Evolutionary conservation across 257 asterid genomes (phyloP), one percentile per base, ranked within the genome.

Genomic region (Knoxia roxburghii): DNA sequence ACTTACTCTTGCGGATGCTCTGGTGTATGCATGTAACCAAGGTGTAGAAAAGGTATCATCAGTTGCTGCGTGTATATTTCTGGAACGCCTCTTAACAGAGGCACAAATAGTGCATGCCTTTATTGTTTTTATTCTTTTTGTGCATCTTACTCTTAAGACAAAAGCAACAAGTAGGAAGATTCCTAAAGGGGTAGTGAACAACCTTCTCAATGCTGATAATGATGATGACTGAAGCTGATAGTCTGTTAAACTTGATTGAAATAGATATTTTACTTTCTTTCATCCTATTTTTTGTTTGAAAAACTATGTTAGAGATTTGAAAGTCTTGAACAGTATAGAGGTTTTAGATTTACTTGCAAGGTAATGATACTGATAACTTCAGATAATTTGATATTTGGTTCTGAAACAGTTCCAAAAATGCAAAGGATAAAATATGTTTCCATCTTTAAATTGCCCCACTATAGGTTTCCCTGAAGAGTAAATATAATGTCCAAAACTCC

Each of bases 1-100:
- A 64, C 97, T 94, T 35, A 94, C 99, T 32, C 95, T 94, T 70
- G 99, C 99, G 7, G 97, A 94, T 79, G 97, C 99, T 58, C 80
- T 94, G 82, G 85, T 94, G 29, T 94, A 94, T 75, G 93, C 97
- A 72, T 88, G 99, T 76, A 88, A 88, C 79, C 97, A 90, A 86
- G 97, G 99, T 41, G 96, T 76, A 43, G 99, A 88, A 49, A 94
- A 94, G 99, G 97, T 94, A 90, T 77, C 40, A 14, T 63, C 30
- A 15, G 27, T 41, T 48, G 43, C 50, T n/a, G n/a, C 56, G 46
- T 13, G 15, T 26, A 48, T n/a, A 13, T 9, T 14, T 60, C 39
- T 17, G 7, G n/a, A n/a, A n/a, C n/a, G n/a, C n/a, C n/a, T n/a
- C n/a, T n/a, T n/a, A n/a, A n/a, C n/a, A n/a, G n/a, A n/a, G n/a